Evolutionary conservation across 2,329 filamentous ascomycete genomes (phyloP), one percentile per base, ranked within the genome.

Genomic region (Penicillium brasilianum): DNA sequence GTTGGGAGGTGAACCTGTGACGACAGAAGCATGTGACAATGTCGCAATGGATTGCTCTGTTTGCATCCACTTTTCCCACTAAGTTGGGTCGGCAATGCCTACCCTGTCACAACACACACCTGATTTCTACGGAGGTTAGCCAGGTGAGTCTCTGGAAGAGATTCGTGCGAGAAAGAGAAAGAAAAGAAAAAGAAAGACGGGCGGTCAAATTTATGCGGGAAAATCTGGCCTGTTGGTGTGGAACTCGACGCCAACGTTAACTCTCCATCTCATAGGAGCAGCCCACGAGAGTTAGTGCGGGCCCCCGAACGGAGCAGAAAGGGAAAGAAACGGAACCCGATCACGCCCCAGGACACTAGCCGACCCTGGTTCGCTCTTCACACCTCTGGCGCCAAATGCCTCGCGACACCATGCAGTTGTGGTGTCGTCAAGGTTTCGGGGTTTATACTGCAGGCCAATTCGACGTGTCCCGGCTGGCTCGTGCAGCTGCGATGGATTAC

Each of bases 1-100:
- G 62, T 69, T 66, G 66, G 63, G 64, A 63, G 43, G 20, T 41
- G 51, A 18, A 62, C 50, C 49, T 61, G 62, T 66, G 67, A 61
- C 62, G 66, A 62, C 55, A 63, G 57, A 63, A 66, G 65, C 69
- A 70, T 70, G 69, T 71, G 69, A 71, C 67, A 64, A 57, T 49
- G 56, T 55, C 52, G 51, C 55, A 51, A 58, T 44, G 3, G 55
- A 59, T 59, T 60, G 49, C 32, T 32, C 60, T 64, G 63, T 67
- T 63, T 62, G 61, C 58, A 63, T 64, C 55, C 39, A 25, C 37
- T 37, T 55, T 28, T 43, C 30, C 52, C 41, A 18, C 48, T n/a
- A 34, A 20, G 48, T 46, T 39, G 22, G 46, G 28, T 51, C 18
- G 41, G 39, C 57, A 50, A 43, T 50, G 55, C 57, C 43, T 55